These are phyloP conservation scores for Penicillium roqueforti DNA, from an alignment of 495 filamentous ascomycete genomes.

Conservation along the genomic window DNA sequence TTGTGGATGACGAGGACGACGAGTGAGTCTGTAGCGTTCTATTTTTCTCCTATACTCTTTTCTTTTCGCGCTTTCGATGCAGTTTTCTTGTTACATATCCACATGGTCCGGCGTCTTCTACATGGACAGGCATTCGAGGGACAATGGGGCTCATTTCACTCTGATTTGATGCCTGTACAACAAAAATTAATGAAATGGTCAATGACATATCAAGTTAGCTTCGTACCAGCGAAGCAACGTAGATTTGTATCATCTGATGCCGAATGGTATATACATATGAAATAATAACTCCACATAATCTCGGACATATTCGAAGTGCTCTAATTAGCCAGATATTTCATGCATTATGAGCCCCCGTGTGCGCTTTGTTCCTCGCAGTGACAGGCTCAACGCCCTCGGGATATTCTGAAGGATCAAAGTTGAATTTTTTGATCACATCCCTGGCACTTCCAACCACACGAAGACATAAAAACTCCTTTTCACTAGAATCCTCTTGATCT, in stretches of 20 bases:
- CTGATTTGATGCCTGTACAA: conserved; percentile 9
- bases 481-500: conserved; percentile 14
- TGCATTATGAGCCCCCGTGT: neutral
- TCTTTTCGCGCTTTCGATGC: neutral
- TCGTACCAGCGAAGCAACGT: conserved; percentile 1
- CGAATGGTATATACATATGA: neutral
- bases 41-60: neutral
- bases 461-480: conserved; percentile 37
- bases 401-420: conserved; percentile 41
- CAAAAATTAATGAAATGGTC: conserved; percentile 29
- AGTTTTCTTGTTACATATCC: conserved; percentile 10
- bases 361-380: neutral
- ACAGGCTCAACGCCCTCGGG: conserved; percentile 27
- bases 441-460: conserved; percentile 37
- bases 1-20: conserved; percentile 47
- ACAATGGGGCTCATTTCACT: conserved; percentile 1
- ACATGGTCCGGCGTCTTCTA: conserved; percentile 11
- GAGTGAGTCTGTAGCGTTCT: conserved; percentile 23
- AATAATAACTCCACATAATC: neutral
- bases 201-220: conserved; percentile 5
- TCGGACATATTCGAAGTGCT: neutral
- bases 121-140: conserved; percentile 7
- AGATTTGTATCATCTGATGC: conserved; percentile 1
- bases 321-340: neutral
- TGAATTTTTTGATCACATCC: conserved; percentile 37